Evolutionary conservation across 495 filamentous ascomycete species (phyloP).

Genomic region (Venustampulla echinocandica): DNA sequence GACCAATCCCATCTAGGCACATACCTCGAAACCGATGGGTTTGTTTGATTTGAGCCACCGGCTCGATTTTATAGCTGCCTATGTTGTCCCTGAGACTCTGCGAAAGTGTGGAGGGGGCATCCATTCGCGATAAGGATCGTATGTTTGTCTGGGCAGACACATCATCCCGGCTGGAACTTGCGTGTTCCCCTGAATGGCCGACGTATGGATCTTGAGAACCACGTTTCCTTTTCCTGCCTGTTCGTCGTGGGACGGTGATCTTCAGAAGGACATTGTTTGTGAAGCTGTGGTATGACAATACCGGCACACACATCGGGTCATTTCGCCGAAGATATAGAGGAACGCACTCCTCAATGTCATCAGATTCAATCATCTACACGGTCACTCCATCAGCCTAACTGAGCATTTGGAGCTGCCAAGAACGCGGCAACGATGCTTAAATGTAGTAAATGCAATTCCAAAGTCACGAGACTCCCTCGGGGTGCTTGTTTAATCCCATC

Average conservation of each 20-base stretch:
- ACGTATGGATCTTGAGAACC: conserved; percentile 59
- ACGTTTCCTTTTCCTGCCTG: conserved; percentile 73
- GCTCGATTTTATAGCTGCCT: conserved; percentile 57
- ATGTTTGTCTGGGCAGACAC: no score
- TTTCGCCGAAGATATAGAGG: conserved; percentile 65
- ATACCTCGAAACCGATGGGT: conserved; percentile 82
- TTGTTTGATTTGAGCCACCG: conserved; percentile 61
- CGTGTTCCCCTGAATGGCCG: no score
- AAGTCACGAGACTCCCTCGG: conserved; percentile 6
- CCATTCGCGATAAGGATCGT: conserved; percentile 31
- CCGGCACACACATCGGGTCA: conserved; percentile 65
- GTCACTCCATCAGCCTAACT: background rate
- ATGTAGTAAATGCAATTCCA: background rate
- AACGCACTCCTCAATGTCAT: conserved; percentile 33
- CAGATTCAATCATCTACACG: conserved; percentile 35
- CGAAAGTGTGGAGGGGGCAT: conserved; percentile 41
- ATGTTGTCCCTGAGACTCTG: conserved; percentile 65
- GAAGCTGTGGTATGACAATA: conserved; percentile 58
- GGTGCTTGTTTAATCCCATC: background rate
- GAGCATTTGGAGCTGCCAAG: background rate
- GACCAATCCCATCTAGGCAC: background rate
- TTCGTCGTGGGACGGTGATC: conserved; percentile 77
- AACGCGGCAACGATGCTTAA: no score
- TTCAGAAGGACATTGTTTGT: conserved; percentile 80
- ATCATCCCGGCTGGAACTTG: no score